phyloP scores from a whole-genome alignment of 768 basidiomycete species.

The Mycena chlorophos region DNA sequence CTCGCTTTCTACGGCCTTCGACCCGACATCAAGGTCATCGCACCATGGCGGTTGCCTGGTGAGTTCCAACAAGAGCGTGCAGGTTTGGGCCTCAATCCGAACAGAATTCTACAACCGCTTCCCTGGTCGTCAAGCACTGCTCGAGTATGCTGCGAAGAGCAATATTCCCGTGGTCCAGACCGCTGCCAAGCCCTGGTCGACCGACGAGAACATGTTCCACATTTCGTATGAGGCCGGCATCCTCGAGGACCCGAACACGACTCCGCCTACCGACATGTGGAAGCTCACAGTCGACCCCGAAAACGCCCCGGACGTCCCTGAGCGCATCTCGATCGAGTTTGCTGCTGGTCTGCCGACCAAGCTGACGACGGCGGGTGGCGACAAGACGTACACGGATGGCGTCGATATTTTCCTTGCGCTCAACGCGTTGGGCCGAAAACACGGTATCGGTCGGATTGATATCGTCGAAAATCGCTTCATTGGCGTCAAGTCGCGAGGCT shows the following conservation, averaged over 20 bases:
- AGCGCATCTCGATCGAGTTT: slow-evolving; percentile 85
- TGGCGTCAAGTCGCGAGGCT: slow-evolving; percentile 98
- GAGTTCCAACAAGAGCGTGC: slow-evolving; percentile 17
- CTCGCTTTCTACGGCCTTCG: slow-evolving; percentile 98
- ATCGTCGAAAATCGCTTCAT: slow-evolving; percentile 99
- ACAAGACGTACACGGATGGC: slow-evolving; percentile 77
- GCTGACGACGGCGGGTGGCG: slow-evolving; percentile 57
- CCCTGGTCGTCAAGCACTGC: slow-evolving; percentile 90
- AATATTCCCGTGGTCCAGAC: slow-evolving; percentile 94
- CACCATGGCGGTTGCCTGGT: slow-evolving; percentile 97
- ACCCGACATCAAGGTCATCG: slow-evolving; percentile 98
- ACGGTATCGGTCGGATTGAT: slow-evolving; percentile 96
- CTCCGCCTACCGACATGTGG: slow-evolving; percentile 98
- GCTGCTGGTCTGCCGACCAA: slow-evolving; percentile 83
- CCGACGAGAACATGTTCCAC: slow-evolving; percentile 99
- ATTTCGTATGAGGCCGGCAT: slow-evolving; percentile 99
- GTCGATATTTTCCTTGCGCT: slow-evolving; percentile 93
- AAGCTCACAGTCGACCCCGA: slow-evolving; percentile 88
- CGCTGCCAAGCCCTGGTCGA: slow-evolving; percentile 97
- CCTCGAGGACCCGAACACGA: slow-evolving; percentile 93
- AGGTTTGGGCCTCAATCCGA: neutral
- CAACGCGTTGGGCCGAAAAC: slow-evolving; percentile 90
- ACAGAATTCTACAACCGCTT: slow-evolving; percentile 96
- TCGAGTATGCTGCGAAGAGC: slow-evolving; percentile 85
- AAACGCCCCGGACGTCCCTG: slow-evolving; percentile 74